Base-by-base conservation (phyloP, 148 eudicot species). In the Selenicereus undatus region DNA sequence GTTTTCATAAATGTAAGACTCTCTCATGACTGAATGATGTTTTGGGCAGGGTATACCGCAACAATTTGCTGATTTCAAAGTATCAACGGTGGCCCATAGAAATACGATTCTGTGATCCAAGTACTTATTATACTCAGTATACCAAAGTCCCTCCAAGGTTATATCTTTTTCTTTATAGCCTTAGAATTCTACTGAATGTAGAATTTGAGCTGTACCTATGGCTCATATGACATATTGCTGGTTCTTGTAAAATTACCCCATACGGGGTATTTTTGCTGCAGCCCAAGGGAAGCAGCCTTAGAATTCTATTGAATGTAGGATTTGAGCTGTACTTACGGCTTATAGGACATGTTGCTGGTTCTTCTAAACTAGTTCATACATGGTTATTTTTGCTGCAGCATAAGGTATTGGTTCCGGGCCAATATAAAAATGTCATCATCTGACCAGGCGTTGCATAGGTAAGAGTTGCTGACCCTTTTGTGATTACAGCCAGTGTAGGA, bases 361-460 rank as follows among this genome's bases (percentile, higher is more conserved):
- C 52, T 48, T 48, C 52, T 48, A 29, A 66, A 20, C 5, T 56
- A 14, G 16, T 77, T 27, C 62, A 30, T 68, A 42, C 69, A 2
- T 48, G 45, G 18, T 75, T 9, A 21, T 74, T 70, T 65, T 50
- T 74, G 56, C 74, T 91, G 82, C 93, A 96, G 99, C 64, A 83
- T 92, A 79, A 89, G 91, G 80, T 97, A 89, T 86, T 97, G 99
- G 98, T 92, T 97, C 82, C 90, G 93, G 84, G 92, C 97, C 68
- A 88, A 84, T 86, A 98, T 98, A 83, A 91, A 80, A 79, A 90
- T 97, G 43, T 39, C 43, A 81, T 91, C 99, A 70, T 97, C 93
- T 85, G 99, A 97, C 83, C 97, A 92, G 91, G 95, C 98, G 88
- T 88, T 97, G 90, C 99, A 97, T 87, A 89, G 99, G 99, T 97